Base-by-base conservation (phyloP, 2,329 filamentous ascomycete species). In the Periconia digitata region DNA sequence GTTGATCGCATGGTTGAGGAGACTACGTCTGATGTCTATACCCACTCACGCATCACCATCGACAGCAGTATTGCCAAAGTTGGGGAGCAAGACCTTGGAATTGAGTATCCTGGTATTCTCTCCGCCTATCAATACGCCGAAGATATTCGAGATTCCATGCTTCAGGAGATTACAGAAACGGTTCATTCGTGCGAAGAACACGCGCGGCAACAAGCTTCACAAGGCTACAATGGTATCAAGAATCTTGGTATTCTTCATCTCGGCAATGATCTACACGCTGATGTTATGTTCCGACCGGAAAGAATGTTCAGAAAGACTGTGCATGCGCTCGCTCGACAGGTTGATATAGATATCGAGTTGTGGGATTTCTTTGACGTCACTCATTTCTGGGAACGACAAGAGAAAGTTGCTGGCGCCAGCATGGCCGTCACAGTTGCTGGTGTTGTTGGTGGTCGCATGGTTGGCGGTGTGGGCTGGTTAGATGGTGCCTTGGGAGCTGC, bases 381-480 rank as follows among this genome's bases (percentile, higher is more conserved):
- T 16, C 88, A 85, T 10, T 74, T 97, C 6, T 81, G 95, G 76
- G 90, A 96, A 64, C 82, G 85, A 45, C 92, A 97, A 69, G 94
- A 99, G 73, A 99, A 97, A 79, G 80, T 95, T 47, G 92, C 92
- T 6, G 90, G 92, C 34, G 95, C 92, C 3, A 89, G 94, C 55
- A 92, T 99, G 87, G 94, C 92, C 6, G 80, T 99, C 65, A 99
- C 94, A 1, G 82, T 96, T 29, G 89, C 89, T 8, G 92, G 90
- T 47, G 90, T 95, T 2, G 78, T 97, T 4, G 90, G 92, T 47
- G 84, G 87, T 41, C 83, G 90, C 40, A 79, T 94, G 64, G 76
- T 99, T 34, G 90, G 92, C 50, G 88, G 91, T 53, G 85, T 88
- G 59, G 86, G 88, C 43, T 97, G 92, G 91, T 76, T 96, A 59